Percentiles rank a stretch among this genome's conserved stretches.
Evolutionary conservation across 495 filamentous ascomycete genomes (phyloP).

Genomic region (Penicillium roqueforti): DNA sequence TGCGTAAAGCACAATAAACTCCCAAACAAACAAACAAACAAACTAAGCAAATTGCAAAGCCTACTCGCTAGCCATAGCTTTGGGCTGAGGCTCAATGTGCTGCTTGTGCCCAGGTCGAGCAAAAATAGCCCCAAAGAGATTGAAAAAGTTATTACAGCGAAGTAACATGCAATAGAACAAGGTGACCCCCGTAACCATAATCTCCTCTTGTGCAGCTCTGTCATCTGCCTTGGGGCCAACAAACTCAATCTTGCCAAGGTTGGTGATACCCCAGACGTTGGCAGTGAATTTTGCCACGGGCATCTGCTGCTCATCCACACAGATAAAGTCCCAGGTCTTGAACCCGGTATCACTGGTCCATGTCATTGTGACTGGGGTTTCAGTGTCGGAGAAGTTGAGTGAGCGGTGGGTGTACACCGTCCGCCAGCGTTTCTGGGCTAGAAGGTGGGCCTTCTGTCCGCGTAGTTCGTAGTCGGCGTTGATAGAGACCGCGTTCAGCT

Average conservation of each 20-base stretch:
- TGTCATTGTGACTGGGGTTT: conserved; percentile 24
- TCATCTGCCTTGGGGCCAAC: conserved; percentile 19
- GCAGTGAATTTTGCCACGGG: conserved; percentile 27
- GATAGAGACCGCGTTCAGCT: conserved; percentile 25
- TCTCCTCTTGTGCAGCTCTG: conserved; percentile 27
- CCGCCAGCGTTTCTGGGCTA: conserved; percentile 28
- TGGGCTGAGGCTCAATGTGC: conserved; percentile 1
- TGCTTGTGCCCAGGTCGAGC: conserved; percentile 13
- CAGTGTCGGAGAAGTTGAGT: conserved; percentile 15
- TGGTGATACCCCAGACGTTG: conserved; percentile 26
- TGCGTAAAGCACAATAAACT: not conserved
- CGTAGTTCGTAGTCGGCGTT: conserved; percentile 27
- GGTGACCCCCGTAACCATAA: conserved; percentile 31
- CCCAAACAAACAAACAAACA: not conserved
- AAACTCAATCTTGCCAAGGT: conserved; percentile 30
- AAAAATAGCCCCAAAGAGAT: conserved; percentile 25
- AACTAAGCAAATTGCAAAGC: not conserved
- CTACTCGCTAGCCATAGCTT: not conserved
- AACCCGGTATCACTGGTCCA: conserved; percentile 29
- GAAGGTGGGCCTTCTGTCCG: conserved; percentile 21
- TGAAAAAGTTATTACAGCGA: conserved; percentile 23
- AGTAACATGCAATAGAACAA: conserved; percentile 27
- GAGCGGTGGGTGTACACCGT: conserved; percentile 34
- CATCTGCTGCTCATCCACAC: conserved; percentile 27
- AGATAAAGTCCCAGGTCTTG: conserved; percentile 37